A percentile compares a stretch with the other conserved stretches of the same genome.
Conservation (phyloP, 2,329 filamentous ascomycete species). For the Nannizziopsis arthrosporioides region DNA sequence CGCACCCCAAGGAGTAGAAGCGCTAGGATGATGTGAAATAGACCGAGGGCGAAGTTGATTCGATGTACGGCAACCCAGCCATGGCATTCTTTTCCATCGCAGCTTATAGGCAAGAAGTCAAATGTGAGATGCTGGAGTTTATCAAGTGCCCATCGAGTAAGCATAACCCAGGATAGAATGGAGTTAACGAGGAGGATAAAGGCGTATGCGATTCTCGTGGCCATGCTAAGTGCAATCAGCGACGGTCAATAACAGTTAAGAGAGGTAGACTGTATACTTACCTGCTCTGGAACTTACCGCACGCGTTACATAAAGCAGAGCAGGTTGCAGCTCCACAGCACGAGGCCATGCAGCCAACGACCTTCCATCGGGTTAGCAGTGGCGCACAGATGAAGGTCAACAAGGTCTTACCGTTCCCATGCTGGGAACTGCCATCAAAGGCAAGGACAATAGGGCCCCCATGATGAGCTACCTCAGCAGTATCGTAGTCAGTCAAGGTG, state of each 20-base stretch:
- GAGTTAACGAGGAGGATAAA: slow-evolving; percentile 93
- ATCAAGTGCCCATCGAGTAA: slow-evolving; percentile 95
- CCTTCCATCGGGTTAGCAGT: slow-evolving; percentile 9
- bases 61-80: slow-evolving; percentile 94
- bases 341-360: slow-evolving; percentile 44
- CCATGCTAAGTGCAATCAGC: slow-evolving; percentile 53
- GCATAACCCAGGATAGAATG: slow-evolving; percentile 96
- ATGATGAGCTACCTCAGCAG: slow-evolving; percentile 40
- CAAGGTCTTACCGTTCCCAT: slow-evolving; percentile 60
- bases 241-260: background rate
- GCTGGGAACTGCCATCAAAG: slow-evolving; percentile 78
- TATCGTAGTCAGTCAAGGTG: background rate
- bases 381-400: background rate
- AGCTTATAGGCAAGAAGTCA: slow-evolving; percentile 92
- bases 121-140: slow-evolving; percentile 85
- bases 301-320: slow-evolving; percentile 88
- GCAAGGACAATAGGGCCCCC: slow-evolving; percentile 84
- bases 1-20: slow-evolving; percentile 74
- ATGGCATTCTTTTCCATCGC: slow-evolving; percentile 79
- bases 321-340: slow-evolving; percentile 96
- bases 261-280: slow-evolving; percentile 28
- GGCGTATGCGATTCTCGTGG: slow-evolving; percentile 91
- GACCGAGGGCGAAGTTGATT: slow-evolving; percentile 91
- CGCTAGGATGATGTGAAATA: slow-evolving; percentile 84
- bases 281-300: slow-evolving; percentile 95